Conservation (phyloP, 2,329 filamentous ascomycete genomes). For the Colletotrichum lini region DNA sequence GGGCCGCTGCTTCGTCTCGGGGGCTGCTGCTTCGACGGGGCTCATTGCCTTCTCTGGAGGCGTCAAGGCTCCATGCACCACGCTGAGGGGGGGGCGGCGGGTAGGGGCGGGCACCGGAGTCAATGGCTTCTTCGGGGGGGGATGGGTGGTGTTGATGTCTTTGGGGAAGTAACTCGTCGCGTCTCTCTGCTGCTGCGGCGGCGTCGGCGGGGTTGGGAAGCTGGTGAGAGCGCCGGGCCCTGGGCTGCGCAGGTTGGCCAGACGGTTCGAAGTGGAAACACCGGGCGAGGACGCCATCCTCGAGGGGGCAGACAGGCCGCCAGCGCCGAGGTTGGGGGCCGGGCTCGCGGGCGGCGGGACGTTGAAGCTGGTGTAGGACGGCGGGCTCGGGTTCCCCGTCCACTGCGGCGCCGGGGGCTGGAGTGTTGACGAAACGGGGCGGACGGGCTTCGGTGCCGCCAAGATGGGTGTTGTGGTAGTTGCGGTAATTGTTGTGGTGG, state of each 20-base stretch:
- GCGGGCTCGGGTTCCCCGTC: slow-evolving; percentile 13
- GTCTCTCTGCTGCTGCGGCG: slow-evolving; percentile 25
- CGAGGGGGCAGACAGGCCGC: slow-evolving; percentile 3
- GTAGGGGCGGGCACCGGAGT: not conserved
- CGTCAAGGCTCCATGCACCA: not conserved
- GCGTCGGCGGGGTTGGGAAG: slow-evolving; percentile 34
- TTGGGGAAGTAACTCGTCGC: not conserved
- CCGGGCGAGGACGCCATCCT: not conserved
- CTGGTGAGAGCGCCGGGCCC: slow-evolving; percentile 36
- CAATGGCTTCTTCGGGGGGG: slow-evolving; percentile 1
- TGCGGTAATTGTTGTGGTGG: no score
- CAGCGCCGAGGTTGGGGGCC: slow-evolving; percentile 13
- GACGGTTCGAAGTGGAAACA: not conserved
- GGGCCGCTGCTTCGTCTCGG: slow-evolving; percentile 13
- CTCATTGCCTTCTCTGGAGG: slow-evolving; percentile 9
- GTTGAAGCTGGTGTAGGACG: slow-evolving; percentile 36
- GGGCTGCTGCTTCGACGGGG: not conserved
- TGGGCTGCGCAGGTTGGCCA: slow-evolving; percentile 21
- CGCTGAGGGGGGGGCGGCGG: not conserved
- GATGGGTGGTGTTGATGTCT: not conserved
- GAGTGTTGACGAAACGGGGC: slow-evolving; percentile 15
- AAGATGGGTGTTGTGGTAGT: not conserved
- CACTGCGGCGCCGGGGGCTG: slow-evolving; percentile 26
- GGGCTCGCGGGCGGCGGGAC: slow-evolving; percentile 34
- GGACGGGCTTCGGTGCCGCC: slow-evolving; percentile 36